phyloP scores from a whole-genome alignment of 495 filamentous ascomycete genomes.

The Mytilinidion resinicola region DNA sequence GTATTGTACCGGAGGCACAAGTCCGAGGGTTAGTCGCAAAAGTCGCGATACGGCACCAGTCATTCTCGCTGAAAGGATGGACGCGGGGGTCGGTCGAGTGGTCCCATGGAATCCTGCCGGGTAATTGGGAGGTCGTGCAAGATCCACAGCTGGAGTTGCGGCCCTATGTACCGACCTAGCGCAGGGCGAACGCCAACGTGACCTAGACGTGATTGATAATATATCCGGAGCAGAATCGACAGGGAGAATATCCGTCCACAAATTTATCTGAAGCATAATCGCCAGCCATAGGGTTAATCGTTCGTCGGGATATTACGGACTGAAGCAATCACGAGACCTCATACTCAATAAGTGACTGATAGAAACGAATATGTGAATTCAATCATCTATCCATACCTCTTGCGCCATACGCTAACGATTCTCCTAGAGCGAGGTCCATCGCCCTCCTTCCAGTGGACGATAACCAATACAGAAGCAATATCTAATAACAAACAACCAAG shows the following conservation, averaged over 20 bases:
- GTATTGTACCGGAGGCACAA: slow-evolving; percentile 14
- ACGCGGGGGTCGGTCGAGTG: background rate
- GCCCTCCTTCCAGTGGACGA: too few relatives aligned
- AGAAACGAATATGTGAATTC: too few relatives aligned
- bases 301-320: too few relatives aligned
- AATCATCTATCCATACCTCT: too few relatives aligned
- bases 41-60: background rate
- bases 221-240: slow-evolving; percentile 6
- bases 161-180: slow-evolving; percentile 18
- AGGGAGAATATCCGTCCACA: background rate
- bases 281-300: too few relatives aligned
- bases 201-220: slow-evolving; percentile 13
- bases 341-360: too few relatives aligned
- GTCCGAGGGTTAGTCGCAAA: slow-evolving; percentile 17
- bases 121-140: background rate
- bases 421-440: too few relatives aligned
- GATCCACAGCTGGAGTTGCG: slow-evolving; percentile 12
- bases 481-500: too few relatives aligned
- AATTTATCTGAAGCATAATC: background rate
- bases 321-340: too few relatives aligned
- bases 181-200: slow-evolving; percentile 16
- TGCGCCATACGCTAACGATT: too few relatives aligned
- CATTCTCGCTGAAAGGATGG: background rate
- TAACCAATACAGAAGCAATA: too few relatives aligned
- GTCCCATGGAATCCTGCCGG: background rate